Base-by-base conservation (phyloP, 345 rosid genomes). In the Corchorus olitorius region DNA sequence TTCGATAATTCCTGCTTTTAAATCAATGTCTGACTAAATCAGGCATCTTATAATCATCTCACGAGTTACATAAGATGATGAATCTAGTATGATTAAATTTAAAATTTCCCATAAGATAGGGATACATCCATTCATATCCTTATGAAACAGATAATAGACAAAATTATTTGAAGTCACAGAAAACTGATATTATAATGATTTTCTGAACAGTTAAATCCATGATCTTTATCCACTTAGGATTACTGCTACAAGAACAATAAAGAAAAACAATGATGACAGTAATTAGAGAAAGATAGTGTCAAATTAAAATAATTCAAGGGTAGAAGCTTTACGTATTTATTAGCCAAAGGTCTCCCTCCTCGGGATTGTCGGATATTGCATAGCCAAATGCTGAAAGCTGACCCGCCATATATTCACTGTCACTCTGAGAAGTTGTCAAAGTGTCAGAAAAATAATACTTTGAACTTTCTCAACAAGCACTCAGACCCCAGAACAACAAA, bases 321-420 rank as follows among this genome's bases (percentile, higher is more conserved):
- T 45, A 0, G 27, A 54, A 54, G 54, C 66, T 90, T 87, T 79
- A 96, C 97, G 99, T 96, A 83, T 93, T 96, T 70, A 92, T 92
- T 78, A 96, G 87, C 99, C 99, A 96, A 58, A 96, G 65, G 87
- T 93, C 94, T 79, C 93, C 97, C 41, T 92, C 94, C 77, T 92
- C 97, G 39, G 97, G 94, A 76, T 77, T 86, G n/a, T 93, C 98
- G 19, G 87, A 88, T 75, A 96, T 85, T 14, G 87, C 84, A 86
- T 93, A 96, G 65, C 99, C 98, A 64, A 89, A 96, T 63, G 98
- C 91, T 75, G 97, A 89, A 77, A 96, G 93, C 88, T 93, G 98
- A 68, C 99, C 97, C 27, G 94, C 97, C 99, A 96, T 96, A 83
- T 96, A 96, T 84, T 96, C 98, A 85, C 97, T 93, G 79, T 96